Percentiles rank a stretch among this genome's conserved stretches.
Conservation (phyloP, 306 rosid genomes). For the Lagenaria siceraria region DNA sequence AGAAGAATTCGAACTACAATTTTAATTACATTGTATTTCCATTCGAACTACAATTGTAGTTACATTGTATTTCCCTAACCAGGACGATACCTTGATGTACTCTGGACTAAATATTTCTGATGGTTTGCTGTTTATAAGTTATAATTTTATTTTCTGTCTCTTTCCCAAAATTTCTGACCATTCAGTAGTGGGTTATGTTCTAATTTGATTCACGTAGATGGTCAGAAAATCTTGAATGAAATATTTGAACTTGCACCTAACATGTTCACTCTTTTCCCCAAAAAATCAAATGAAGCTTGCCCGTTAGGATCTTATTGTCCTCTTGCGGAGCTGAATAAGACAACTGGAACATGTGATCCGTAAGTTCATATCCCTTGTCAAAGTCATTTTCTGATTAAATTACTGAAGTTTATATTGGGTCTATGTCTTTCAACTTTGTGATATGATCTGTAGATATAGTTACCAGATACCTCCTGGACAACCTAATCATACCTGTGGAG, state of each 20-base stretch:
- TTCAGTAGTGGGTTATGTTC: neutral
- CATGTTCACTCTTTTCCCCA: neutral
- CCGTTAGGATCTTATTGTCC: conserved; percentile 83
- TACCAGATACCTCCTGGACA: conserved; percentile 61
- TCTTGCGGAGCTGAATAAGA: conserved; percentile 34
- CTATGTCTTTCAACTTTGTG: conserved; percentile 1
- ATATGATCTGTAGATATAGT: conserved; percentile 44
- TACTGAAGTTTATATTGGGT: neutral
- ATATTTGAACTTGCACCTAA: neutral
- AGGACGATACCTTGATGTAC: neutral
- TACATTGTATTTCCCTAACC: neutral
- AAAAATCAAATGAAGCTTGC: conserved; percentile 52
- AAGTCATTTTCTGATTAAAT: neutral
- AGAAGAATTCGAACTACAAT: neutral
- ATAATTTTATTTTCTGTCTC: neutral
- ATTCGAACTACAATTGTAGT: neutral
- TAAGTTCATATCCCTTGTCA: conserved; percentile 27
- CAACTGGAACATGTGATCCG: conserved; percentile 71
- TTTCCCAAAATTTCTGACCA: neutral
- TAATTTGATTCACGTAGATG: neutral
- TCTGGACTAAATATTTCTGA: neutral
- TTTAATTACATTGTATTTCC: neutral
- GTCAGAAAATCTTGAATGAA: neutral
- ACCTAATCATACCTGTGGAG: conserved; percentile 57
- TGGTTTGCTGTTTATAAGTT: neutral